Base-by-base conservation (phyloP, 106 monocot genomes). In the Allium cepa region DNA sequence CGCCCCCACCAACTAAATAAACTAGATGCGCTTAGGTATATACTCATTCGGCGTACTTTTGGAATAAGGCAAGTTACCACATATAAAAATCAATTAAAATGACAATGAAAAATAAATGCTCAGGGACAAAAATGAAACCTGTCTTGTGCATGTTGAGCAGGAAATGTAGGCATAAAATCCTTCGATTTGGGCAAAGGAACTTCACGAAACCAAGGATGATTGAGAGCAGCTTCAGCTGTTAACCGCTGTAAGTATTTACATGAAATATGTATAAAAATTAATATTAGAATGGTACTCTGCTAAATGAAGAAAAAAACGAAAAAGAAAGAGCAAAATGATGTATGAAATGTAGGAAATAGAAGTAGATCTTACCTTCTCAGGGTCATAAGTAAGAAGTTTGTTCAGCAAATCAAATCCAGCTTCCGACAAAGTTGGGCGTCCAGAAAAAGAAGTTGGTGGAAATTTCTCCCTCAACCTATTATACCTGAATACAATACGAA, bases 121-220 rank as follows among this genome's bases (percentile, higher is more conserved):
- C 9, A 53, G 52, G 1, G 52, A 53, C 13, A 53, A 53, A 13
- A 13, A 13, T 8, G 53, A 11, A 55, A 55, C 90, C 86, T 83
- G 77, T 90, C 81, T 48, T 79, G 80, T 17, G 79, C 80, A 79
- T 84, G 77, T 57, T 81, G 86, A 28, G 83, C 75, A 55, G 86
- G 90, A 81, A 90, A 90, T 65, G 81, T 84, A 26, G 90, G 90
- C 90, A 90, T 90, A 48, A 90, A 90, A 60, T 90, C 90, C 64
- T 77, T 90, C n/a, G 86, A 81, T 45, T 86, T 90, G 7, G 90
- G 90, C 18, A 87, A 73, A 76, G 90, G 90, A 70, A 83, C 86
- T 63, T 90, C 89, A 66, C 53, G 57, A 71, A 90, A 90, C 89
- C 89, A 90, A 15, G 62, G 60, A 74, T 90, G 90, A 50, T 83